These are phyloP conservation scores for Exidia glandulosa DNA, from an alignment of 768 basidiomycete genomes.

Conservation along the genomic window DNA sequence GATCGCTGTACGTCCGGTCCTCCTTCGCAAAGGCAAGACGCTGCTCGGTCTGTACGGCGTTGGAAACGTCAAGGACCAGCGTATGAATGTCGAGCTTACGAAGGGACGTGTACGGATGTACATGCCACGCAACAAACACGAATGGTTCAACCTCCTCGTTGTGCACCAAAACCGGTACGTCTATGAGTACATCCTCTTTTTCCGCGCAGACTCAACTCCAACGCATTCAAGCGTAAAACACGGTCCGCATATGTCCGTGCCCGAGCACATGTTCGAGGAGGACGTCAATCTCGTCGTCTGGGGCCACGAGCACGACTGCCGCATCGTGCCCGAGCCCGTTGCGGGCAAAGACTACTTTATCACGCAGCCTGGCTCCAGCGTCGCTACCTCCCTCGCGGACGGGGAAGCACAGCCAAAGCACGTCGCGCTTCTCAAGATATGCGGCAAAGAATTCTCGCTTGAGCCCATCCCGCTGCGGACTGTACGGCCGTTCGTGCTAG, in stretches of 20 bases:
- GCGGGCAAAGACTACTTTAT: constrained; percentile 87
- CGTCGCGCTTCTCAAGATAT: constrained; percentile 80
- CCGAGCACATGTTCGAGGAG: constrained; percentile 96
- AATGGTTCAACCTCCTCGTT: constrained; percentile 92
- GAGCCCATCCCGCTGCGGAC: constrained; percentile 80
- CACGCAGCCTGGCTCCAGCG: constrained; percentile 87
- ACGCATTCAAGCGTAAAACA: constrained; percentile 63
- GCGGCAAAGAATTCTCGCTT: constrained; percentile 78
- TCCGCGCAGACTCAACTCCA: background rate
- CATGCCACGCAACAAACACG: constrained; percentile 81
- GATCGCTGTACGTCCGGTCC: constrained; percentile 80
- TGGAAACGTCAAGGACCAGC: constrained; percentile 91
- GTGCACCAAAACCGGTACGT: constrained; percentile 92
- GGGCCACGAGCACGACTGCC: constrained; percentile 99
- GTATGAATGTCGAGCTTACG: constrained; percentile 93
- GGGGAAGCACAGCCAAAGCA: constrained; percentile 95
- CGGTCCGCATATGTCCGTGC: constrained; percentile 88
- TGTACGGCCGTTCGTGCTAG: constrained; percentile 88
- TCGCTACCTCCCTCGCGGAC: constrained; percentile 89
- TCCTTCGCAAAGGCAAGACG: constrained; percentile 79
- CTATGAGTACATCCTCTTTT: background rate
- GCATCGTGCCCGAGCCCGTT: constrained; percentile 82
- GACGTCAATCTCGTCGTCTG: constrained; percentile 87
- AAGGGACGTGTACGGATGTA: constrained; percentile 94
- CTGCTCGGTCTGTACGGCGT: constrained; percentile 88